Base-by-base conservation (phyloP, 345 rosid species). In the Populus nigra region DNA sequence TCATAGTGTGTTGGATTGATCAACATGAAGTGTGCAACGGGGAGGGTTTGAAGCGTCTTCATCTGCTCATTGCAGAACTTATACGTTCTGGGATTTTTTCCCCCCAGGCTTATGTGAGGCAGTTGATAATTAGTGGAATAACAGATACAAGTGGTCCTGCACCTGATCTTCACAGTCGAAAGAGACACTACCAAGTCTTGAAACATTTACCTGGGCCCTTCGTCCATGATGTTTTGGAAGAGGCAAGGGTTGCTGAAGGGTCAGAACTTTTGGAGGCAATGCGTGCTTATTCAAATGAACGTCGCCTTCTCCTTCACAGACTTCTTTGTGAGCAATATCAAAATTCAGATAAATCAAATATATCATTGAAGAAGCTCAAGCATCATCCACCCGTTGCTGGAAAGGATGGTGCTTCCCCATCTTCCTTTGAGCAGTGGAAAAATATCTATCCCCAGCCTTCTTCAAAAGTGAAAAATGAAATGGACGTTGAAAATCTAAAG, bases 1-100 rank as follows among this genome's bases (percentile, higher is more conserved):
- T 90, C 86, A 83, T 91, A 68, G 98, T 94, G 27, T 96, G 98
- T 79, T 96, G 98, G 98, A 94, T 96, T 69, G 99, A 96, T 86
- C 99, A 94, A 81, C 98, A 96, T 72, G 97, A 92, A 80, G 89
- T 86, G 61, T 91, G 86, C 73, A 90, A 78, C 81, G 91, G 94
- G 74, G 91, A 89, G 81, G 97, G 97, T 77, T 79, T 85, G 78
- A 90, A 91, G 85, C 88, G 90, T 53, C 80, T 92, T 82, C 98
- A 89, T 79, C 88, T 91, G 57, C 89, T 96, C 29, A 72, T 92
- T 8, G 85, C 88, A 79, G 99, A 96, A 81, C 97, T 96, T 67
- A 77, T 91, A 68, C 91, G 85, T 10, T 87, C 91, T 83, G 98
- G 99, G 63, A 88, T 96, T 68, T 96, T 96, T 79, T 85, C 85